Conservation (phyloP, 257 asterid genomes). For the Solanum rostratum region DNA sequence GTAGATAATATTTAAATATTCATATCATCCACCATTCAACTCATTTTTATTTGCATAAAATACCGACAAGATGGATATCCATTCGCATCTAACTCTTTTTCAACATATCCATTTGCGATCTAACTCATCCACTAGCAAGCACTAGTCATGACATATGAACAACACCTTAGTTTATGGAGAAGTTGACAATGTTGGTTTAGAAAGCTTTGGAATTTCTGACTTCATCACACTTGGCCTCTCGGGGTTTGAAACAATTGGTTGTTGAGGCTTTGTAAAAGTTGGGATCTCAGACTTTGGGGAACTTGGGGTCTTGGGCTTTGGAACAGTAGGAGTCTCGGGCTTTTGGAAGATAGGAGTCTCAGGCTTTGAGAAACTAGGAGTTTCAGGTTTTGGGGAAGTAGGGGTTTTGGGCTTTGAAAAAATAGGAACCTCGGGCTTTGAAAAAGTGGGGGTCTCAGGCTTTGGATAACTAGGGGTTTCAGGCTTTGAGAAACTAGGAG, state of each 20-base stretch:
- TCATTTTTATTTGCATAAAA: not conserved
- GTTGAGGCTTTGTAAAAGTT: not conserved
- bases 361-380: not conserved
- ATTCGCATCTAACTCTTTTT: not conserved
- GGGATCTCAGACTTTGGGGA: not conserved
- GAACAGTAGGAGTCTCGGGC: not conserved
- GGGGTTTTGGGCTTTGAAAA: not conserved
- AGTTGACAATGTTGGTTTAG: not conserved
- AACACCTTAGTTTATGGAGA: not conserved
- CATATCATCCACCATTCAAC: not conserved
- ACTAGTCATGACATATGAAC: not conserved
- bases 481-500: not conserved
- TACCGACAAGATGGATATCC: not conserved
- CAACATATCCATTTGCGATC: not conserved
- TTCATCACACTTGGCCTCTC: not conserved
- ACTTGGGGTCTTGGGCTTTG: not conserved
- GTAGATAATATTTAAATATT: not conserved
- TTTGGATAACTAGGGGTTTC: not conserved
- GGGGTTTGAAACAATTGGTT: not conserved
- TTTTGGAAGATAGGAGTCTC: not conserved
- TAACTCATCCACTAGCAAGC: not conserved
- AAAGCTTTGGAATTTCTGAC: not conserved
- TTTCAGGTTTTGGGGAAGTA: not conserved
- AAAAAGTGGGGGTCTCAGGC: not conserved
- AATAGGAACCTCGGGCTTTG: not conserved